phyloP scores from a whole-genome alignment of 2,329 filamentous ascomycete species.

The Fusarium albidum region DNA sequence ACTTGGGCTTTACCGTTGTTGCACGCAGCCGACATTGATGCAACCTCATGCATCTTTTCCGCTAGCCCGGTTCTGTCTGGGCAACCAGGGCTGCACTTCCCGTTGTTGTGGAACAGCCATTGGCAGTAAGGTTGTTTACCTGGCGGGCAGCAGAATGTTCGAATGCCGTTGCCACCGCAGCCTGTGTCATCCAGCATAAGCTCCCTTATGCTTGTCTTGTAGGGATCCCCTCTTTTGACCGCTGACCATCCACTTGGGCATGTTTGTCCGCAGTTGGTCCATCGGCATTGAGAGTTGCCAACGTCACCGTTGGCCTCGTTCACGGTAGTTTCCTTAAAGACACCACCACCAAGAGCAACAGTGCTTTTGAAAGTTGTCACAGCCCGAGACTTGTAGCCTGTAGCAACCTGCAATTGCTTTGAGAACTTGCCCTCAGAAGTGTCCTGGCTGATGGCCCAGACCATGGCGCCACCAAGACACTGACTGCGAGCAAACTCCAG shows the following conservation, averaged over 20 bases:
- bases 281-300: background rate
- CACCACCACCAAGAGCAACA: no score
- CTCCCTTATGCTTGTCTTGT: background rate
- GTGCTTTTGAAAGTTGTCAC: background rate
- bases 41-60: no score
- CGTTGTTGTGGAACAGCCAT: conserved; percentile 14
- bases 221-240: background rate
- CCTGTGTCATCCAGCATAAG: conserved; percentile 12
- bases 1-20: no score
- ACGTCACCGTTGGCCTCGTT: conserved; percentile 2
- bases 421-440: conserved; percentile 6
- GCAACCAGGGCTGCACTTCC: conserved; percentile 11
- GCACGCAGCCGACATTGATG: no score
- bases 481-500: conserved; percentile 5
- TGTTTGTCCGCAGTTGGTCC: conserved; percentile 9
- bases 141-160: conserved; percentile 18
- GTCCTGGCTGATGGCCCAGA: conserved; percentile 22
- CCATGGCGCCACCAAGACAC: conserved; percentile 20
- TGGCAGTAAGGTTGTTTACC: conserved; percentile 7
- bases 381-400: background rate
- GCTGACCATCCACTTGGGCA: conserved; percentile 3
- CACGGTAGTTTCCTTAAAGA: background rate
- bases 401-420: background rate
- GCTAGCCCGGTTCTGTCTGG: no score
- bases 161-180: background rate